A percentile compares a stretch with the other conserved stretches of the same genome.
phyloP scores from a whole-genome alignment of 1,139 yeast genomes.

The Lodderomyces orthopsilosis region DNA sequence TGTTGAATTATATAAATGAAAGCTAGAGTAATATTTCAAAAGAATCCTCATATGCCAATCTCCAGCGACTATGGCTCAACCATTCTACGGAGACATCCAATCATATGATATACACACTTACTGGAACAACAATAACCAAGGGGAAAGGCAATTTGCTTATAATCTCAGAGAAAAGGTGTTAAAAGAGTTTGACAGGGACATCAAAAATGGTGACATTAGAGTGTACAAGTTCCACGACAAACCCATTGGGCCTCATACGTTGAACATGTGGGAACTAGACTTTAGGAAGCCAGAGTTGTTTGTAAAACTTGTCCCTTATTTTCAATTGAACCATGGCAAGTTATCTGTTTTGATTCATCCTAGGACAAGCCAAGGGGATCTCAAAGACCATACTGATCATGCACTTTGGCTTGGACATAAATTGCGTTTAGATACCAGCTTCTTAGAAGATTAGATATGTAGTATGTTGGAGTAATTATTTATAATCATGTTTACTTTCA shows the following conservation, averaged over 20 bases:
- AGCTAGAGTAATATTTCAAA: neutral
- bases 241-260: constrained; percentile 60
- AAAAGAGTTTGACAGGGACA: constrained; percentile 44
- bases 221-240: constrained; percentile 47
- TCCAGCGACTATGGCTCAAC: neutral
- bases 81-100: constrained; percentile 29
- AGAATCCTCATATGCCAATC: neutral
- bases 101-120: constrained; percentile 58
- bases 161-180: constrained; percentile 40
- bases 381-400: constrained; percentile 48
- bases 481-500: too few species aligned
- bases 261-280: constrained; percentile 44
- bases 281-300: constrained; percentile 32
- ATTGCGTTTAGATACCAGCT: constrained; percentile 18
- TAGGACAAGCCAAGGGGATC: constrained; percentile 37
- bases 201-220: constrained; percentile 41
- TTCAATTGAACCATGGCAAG: constrained; percentile 49
- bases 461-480: too few species aligned
- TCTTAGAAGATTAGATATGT: constrained; percentile 10
- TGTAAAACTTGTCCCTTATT: constrained; percentile 31
- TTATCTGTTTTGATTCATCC: constrained; percentile 57
- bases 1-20: too few species aligned
- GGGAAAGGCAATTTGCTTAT: constrained; percentile 34
- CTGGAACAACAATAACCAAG: constrained; percentile 39
- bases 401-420: constrained; percentile 56